These are phyloP conservation scores for Inga oerstediana DNA, from an alignment of 306 rosid species.

Conservation along the genomic window DNA sequence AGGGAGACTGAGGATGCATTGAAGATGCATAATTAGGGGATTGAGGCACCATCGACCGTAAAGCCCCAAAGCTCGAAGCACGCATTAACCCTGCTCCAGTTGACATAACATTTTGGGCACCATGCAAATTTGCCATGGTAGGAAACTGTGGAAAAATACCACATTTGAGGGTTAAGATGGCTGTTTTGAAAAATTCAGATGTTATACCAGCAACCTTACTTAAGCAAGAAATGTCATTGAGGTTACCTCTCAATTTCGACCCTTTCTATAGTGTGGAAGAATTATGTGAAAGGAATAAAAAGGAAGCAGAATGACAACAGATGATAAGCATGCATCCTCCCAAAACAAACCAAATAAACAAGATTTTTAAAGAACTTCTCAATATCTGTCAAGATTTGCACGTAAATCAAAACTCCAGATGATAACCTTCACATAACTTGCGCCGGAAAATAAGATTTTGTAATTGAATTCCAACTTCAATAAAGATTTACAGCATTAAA, in stretches of 20 bases:
- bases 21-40: conserved; percentile 42
- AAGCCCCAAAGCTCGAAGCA: conserved; percentile 49
- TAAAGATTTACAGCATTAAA: not conserved
- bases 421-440: not conserved
- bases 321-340: not conserved
- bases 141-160: conserved; percentile 47
- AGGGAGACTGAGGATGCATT: conserved; percentile 36
- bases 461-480: not conserved
- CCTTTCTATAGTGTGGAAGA: not conserved
- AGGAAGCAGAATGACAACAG: not conserved
- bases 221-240: not conserved
- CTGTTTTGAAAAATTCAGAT: not conserved
- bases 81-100: conserved; percentile 42
- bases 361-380: not conserved
- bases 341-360: not conserved
- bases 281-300: not conserved
- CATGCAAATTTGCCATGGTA: conserved; percentile 42
- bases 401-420: not conserved
- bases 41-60: conserved; percentile 42
- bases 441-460: not conserved
- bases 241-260: not conserved
- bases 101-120: conserved; percentile 37
- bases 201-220: conserved; percentile 1
- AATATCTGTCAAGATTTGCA: not conserved
- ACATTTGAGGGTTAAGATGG: conserved; percentile 18